Evolutionary conservation across 1,284 basidiomycete genomes (phyloP), one percentile per base, ranked within the genome.

Genomic region (Bjerkandera adusta): DNA sequence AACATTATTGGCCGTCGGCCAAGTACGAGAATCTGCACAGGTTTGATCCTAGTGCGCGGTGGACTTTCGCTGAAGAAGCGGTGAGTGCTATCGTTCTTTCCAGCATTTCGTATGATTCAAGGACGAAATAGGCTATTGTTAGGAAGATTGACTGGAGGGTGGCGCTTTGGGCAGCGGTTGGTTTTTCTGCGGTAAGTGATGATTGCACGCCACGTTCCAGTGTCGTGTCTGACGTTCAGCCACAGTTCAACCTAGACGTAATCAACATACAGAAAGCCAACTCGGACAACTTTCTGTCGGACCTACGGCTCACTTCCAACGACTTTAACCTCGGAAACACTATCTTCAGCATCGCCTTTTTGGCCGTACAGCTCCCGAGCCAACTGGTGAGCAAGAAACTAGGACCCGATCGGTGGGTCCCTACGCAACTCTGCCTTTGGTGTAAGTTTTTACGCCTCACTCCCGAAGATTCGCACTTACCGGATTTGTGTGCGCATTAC

Each of bases 361-460:
- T 84, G n/a, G 62, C 55, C 21, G 77, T 77, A 2, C 79, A 82
- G 51, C 57, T 84, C 21, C 83, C 83, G 2, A 82, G 80, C 3
- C 83, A 84, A 50, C 63, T 85, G n/a, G 63, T 85, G 26, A 82
- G 79, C 2, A 85, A 85, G 60, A 42, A 43, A 71, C 81, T 82
- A 37, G 81, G 83, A 2, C 77, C 80, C 3, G 82, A 84, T 60
- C 70, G 75, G 24, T 85, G 81, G 81, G 78, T 84, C 53, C 83
- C 83, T 3, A 73, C 66, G 5, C 81, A 83, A 59, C 75, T 75
- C 56, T 54, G 58, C 51, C 15, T 55, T n/a, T 25, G 51, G 18
- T 29, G 47, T 48, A 32, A 27, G 47, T 48, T n/a, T 5, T n/a
- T n/a, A 33, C 24, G 5, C n/a, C n/a, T n/a, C n/a, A n/a, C n/a